Evolutionary conservation across 2,329 filamentous ascomycete species (phyloP).

Genomic region (Venturia pyrina): DNA sequence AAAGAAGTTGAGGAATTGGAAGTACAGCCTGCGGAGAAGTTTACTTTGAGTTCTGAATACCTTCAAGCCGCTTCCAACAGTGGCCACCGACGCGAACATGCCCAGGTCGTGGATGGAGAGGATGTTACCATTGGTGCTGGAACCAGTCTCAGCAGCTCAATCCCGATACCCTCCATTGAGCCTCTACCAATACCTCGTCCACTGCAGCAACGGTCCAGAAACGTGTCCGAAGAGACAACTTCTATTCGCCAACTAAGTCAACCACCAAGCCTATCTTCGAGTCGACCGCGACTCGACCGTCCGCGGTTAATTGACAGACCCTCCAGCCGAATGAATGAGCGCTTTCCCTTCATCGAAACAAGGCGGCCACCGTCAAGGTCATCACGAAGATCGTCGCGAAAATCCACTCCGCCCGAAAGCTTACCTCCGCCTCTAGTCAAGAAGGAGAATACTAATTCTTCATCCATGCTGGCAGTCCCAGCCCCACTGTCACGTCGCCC

Average conservation of each 20-base stretch:
- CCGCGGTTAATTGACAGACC: slow-evolving; percentile 14
- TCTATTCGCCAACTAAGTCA: neutral
- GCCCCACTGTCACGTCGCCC: neutral
- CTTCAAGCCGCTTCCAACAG: slow-evolving; percentile 1
- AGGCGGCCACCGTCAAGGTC: slow-evolving; percentile 16
- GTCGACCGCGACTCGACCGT: slow-evolving; percentile 16
- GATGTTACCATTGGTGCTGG: slow-evolving; percentile 14
- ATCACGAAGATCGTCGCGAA: neutral
- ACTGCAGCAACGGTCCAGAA: slow-evolving; percentile 2
- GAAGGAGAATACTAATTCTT: neutral
- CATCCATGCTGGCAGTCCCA: neutral
- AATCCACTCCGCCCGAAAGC: neutral
- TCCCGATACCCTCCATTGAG: neutral
- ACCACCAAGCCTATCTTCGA: slow-evolving; percentile 14
- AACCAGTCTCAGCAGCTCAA: neutral
- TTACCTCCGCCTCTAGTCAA: neutral
- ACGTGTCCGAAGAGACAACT: slow-evolving; percentile 7
- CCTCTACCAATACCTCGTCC: neutral
- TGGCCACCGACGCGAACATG: slow-evolving; percentile 18
- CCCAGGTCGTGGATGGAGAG: slow-evolving; percentile 19
- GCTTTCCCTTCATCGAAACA: slow-evolving; percentile 31
- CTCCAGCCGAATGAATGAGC: slow-evolving; percentile 34
- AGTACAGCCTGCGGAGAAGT: slow-evolving; percentile 19
- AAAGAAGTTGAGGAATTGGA: slow-evolving; percentile 33
- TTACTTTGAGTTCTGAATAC: slow-evolving; percentile 21